These are phyloP conservation scores for Cyclotella kingstonii DNA, from an alignment of 108 stramenopile genomes.

Conservation along the genomic window DNA sequence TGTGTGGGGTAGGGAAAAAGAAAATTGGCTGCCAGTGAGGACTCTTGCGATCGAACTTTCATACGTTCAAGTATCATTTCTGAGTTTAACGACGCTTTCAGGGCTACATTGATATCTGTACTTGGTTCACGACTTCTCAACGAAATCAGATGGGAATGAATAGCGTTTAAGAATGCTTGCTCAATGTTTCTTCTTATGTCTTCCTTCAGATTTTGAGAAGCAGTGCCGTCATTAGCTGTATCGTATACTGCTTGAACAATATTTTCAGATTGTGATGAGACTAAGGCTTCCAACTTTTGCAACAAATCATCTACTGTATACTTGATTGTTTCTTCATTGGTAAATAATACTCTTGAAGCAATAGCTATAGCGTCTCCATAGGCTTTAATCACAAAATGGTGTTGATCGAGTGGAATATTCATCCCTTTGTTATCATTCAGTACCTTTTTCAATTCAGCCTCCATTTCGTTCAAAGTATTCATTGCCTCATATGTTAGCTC, in stretches of 20 bases:
- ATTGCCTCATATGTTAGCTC: slow-evolving; percentile 14
- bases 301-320: slow-evolving; percentile 9
- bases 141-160: slow-evolving; percentile 11
- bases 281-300: slow-evolving; percentile 22
- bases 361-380: slow-evolving; percentile 30
- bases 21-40: not conserved
- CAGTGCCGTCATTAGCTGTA: slow-evolving; percentile 5
- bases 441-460: slow-evolving; percentile 8
- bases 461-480: slow-evolving; percentile 19
- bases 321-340: not conserved
- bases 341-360: slow-evolving; percentile 15
- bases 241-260: slow-evolving; percentile 13
- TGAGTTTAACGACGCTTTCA: slow-evolving; percentile 17
- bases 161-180: slow-evolving; percentile 17
- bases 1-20: slow-evolving; percentile 31
- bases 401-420: slow-evolving; percentile 6
- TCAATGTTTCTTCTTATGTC: slow-evolving; percentile 28
- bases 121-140: slow-evolving; percentile 4
- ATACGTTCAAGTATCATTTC: slow-evolving; percentile 27
- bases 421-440: not conserved
- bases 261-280: slow-evolving; percentile 8
- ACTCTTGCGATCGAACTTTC: slow-evolving; percentile 16
- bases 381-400: slow-evolving; percentile 15
- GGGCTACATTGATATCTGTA: slow-evolving; percentile 17
- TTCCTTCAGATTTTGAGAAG: not conserved